These are phyloP conservation scores for Amniculicola lignicola DNA, from an alignment of 495 filamentous ascomycete species.

Conservation along the genomic window DNA sequence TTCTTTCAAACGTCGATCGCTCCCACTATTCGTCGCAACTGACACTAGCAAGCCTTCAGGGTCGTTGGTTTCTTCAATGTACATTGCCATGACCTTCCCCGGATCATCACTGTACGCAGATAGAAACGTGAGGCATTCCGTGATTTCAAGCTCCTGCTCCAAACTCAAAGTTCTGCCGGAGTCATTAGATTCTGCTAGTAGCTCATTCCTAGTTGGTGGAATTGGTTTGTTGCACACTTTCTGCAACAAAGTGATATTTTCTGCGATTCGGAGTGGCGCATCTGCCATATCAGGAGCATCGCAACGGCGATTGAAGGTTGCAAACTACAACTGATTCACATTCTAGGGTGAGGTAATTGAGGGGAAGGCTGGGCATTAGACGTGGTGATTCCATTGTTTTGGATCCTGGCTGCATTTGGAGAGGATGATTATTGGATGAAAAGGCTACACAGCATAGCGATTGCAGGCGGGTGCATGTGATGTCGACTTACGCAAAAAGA, in stretches of 20 bases:
- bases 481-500: too few species aligned
- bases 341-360: not conserved
- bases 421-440: not conserved
- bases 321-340: not conserved
- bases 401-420: not conserved
- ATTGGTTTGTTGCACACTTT: not conserved
- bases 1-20: not conserved
- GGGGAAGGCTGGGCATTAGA: too few species aligned
- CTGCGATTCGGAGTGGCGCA: constrained; percentile 5
- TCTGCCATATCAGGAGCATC: not conserved
- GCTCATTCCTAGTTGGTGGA: not conserved
- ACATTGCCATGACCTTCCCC: constrained; percentile 9
- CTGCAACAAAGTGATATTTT: constrained; percentile 14
- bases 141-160: constrained; percentile 7
- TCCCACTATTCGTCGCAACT: constrained; percentile 1
- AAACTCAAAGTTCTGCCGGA: not conserved
- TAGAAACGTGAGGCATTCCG: constrained; percentile 7
- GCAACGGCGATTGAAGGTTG: not conserved
- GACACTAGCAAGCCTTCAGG: constrained; percentile 1
- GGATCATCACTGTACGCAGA: constrained; percentile 16
- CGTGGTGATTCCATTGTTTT: too few species aligned
- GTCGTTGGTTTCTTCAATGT: constrained; percentile 11
- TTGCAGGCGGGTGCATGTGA: too few species aligned
- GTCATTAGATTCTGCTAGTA: not conserved
- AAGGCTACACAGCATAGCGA: not conserved